Evolutionary conservation across 75 land plant species (phyloP).

Genomic region (Pseudotsuga menziesii): DNA sequence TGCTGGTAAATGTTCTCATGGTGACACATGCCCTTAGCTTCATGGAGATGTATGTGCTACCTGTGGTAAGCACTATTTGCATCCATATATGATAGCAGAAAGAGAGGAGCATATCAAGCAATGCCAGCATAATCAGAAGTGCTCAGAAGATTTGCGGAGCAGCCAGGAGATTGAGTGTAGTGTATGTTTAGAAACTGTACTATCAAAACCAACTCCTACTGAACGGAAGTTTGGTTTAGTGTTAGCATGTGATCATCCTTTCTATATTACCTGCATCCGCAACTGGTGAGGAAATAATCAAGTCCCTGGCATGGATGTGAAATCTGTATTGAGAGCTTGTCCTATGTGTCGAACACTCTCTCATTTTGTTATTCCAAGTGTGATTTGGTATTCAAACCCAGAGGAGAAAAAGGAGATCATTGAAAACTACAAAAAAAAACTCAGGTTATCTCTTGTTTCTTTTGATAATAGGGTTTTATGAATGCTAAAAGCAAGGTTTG

Average conservation of each 20-base stretch:
- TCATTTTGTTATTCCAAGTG: conserved; percentile 93
- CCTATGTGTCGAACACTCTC: conserved; percentile 91
- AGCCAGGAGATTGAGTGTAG: conserved; percentile 96
- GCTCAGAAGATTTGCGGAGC: conserved; percentile 56
- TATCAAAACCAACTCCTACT: conserved; percentile 73
- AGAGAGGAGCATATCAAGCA: conserved; percentile 67
- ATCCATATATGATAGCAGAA: conserved; percentile 77
- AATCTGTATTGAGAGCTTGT: conserved; percentile 76
- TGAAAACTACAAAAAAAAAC: conserved; percentile 81
- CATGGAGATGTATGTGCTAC: conserved; percentile 83
- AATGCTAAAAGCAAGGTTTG: neutral
- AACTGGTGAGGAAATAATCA: conserved; percentile 89
- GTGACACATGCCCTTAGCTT: conserved; percentile 65
- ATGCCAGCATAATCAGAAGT: conserved; percentile 71
- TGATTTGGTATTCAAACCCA: conserved; percentile 68
- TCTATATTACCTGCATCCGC: conserved; percentile 87
- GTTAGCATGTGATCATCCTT: conserved; percentile 98
- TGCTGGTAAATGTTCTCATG: conserved; percentile 80
- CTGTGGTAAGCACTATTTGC: conserved; percentile 94
- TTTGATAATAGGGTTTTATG: neutral
- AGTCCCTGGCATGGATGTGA: conserved; percentile 79
- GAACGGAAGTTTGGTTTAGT: conserved; percentile 94
- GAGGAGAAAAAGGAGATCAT: conserved; percentile 94
- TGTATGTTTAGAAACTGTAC: conserved; percentile 88
- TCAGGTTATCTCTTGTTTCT: conserved; percentile 41